Evolutionary conservation across 176 grass and related monocot genomes (phyloP), one percentile per base, ranked within the genome.

Genomic region (Oryza punctata): DNA sequence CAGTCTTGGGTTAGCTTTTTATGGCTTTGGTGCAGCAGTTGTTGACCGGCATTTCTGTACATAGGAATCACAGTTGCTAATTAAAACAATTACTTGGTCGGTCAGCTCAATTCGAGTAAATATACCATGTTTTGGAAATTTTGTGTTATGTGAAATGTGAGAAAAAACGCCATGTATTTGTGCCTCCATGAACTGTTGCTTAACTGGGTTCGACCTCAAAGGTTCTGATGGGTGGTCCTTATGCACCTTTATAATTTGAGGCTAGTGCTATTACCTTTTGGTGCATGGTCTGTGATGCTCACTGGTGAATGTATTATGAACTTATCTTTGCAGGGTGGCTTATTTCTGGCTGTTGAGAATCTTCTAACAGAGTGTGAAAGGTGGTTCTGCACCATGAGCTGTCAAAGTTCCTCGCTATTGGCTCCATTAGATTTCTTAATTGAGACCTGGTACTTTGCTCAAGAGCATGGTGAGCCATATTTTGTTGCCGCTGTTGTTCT

Each of bases 281-380:
- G 18, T 67, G 16, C 33, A 61, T 63, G 7, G 10, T 16, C 26
- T 45, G 65, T 6, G 40, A 0, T 80, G 37, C 11, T 19, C 5
- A 4, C 3, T 1, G 18, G 0, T 49, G 69, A 33, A 77, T 6
- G 26, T 19, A n/a, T 50, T 3, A 35, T 18, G 6, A 15, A 10
- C 59, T 64, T 79, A n/a, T 61, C 25, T 8, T 78, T 37, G 52
- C 84, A 94, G 92, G 89, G 88, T 78, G 86, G 86, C 46, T 40
- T 91, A 46, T 94, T 89, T 86, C 89, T 91, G 61, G 83, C 83
- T 63, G 92, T 89, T 4, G 92, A 94, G 80, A 78, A 30, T 43
- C 88, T 94, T 86, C 73, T 91, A 14, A 3, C 70, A 72, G 83
- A 91, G 15, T 91, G 92, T 40, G 80, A 94, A 73, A 69, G 69